Base-by-base conservation (phyloP, 495 filamentous ascomycete species). In the Penicillium soppii region DNA sequence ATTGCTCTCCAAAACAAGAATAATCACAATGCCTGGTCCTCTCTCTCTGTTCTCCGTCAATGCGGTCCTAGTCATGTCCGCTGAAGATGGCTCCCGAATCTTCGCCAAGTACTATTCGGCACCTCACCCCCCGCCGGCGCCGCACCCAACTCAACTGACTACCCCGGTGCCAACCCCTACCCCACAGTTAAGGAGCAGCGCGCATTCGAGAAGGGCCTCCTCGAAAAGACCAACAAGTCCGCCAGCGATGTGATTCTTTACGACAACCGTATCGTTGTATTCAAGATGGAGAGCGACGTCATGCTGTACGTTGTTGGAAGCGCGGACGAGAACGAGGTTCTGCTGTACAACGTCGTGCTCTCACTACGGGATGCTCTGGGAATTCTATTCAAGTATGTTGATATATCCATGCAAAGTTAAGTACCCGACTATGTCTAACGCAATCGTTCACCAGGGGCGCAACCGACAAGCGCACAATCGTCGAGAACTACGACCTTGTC, bases 211-310 rank as follows among this genome's bases (percentile, higher is more conserved):
- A 96, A 97, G 75, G 94, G 91, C 12, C 81, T 98, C 20, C 73
- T 96, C 37, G 90, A 94, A 53, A 98, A 98, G 81, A 98, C 94
- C 13, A 90, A 89, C 57, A 98, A 98, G 77, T 89, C 92, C 62
- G 89, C 83, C 20, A 89, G 86, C 47, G 94, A 98, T 73, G 91
- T 98, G 59, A 95, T 98, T 47, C 82, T 97, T 41, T 97, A 95
- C 74, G 94, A 97, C 70, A 90, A 90, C 72, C 84, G 88, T 56
- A 83, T 97, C 27, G 91, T 97, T 26, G 89, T 97, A 26, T 99
- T 95, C 79, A 97, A 97, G 82, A 86, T 86, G 73, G 94, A 98
- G 77, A 89, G 88, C 57, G 94, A 99, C 70, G 90, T 99, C 22
- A 95, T 95, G 84, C 79, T 98, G 47, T 98, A 96, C 66, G 91